Conservation (phyloP, 805 yeast genomes). For the Brettanomyces nanus region DNA sequence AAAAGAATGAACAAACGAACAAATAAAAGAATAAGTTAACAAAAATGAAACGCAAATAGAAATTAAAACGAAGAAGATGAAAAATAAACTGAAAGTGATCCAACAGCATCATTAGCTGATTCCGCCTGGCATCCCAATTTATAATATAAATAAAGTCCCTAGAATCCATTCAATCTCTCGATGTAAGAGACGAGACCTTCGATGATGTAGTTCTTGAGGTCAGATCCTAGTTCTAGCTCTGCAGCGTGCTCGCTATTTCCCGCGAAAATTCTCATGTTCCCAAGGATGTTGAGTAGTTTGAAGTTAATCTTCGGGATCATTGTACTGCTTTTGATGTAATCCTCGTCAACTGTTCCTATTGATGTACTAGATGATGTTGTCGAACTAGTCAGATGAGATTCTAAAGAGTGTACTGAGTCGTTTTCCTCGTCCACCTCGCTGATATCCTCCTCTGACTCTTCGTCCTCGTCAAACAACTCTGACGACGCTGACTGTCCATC, state of each 20-base stretch:
- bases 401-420: not conserved
- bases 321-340: conserved; percentile 5
- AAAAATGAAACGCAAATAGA: too few relatives aligned
- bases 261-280: conserved; percentile 24
- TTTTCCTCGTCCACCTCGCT: not conserved
- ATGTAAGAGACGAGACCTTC: conserved; percentile 19
- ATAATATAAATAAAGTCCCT: too few relatives aligned
- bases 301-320: conserved; percentile 18
- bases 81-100: too few relatives aligned
- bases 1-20: too few relatives aligned
- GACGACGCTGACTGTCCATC: not conserved
- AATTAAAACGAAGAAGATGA: too few relatives aligned
- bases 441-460: conserved; percentile 1
- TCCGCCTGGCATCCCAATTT: too few relatives aligned
- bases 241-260: conserved; percentile 15
- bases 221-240: conserved; percentile 8
- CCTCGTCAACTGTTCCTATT: conserved; percentile 5
- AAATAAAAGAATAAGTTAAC: too few relatives aligned
- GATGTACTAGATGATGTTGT: not conserved
- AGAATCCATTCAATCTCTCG: conserved; percentile 6
- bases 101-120: too few relatives aligned
- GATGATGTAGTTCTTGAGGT: conserved; percentile 15
- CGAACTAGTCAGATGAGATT: not conserved
- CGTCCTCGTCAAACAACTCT: conserved; percentile 2
- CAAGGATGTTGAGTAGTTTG: conserved; percentile 21